phyloP scores from a whole-genome alignment of 108 stramenopile species.

The Nannochloropsis gaditana region DNA sequence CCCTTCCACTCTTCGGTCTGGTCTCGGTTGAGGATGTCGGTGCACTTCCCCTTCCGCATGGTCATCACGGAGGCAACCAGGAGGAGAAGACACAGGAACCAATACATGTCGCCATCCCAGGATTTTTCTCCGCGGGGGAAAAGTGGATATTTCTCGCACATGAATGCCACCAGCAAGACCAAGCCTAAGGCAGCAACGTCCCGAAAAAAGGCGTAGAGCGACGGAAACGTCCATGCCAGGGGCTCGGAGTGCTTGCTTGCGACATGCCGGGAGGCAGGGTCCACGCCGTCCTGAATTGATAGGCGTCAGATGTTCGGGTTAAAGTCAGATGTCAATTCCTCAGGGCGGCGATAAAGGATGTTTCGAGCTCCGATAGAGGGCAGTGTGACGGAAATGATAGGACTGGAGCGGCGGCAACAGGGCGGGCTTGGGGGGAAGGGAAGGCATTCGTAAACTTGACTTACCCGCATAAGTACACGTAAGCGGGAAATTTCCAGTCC shows the following conservation, averaged over 20 bases:
- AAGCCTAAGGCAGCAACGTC: constrained; percentile 40
- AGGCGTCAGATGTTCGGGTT: too few species aligned
- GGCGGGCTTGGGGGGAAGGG: not conserved
- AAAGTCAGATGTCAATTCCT: too few species aligned
- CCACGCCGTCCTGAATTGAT: not conserved
- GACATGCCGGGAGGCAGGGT: not conserved
- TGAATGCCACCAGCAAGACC: constrained; percentile 42
- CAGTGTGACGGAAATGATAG: not conserved
- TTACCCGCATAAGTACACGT: not conserved
- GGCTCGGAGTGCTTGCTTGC: constrained; percentile 42
- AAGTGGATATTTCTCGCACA: constrained; percentile 49
- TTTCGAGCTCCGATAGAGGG: too few species aligned
- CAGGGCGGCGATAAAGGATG: too few species aligned
- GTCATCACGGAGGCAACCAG: constrained; percentile 43
- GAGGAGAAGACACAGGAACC: constrained; percentile 50
- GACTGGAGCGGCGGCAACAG: not conserved
- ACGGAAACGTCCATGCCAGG: constrained; percentile 31
- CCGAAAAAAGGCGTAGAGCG: constrained; percentile 37
- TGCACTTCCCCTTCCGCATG: constrained; percentile 43
- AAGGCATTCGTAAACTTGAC: not conserved
- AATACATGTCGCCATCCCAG: constrained; percentile 53
- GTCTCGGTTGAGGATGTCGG: constrained; percentile 75
- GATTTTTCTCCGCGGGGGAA: constrained; percentile 50
- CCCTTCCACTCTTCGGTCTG: constrained; percentile 99
- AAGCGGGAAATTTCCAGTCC: constrained; percentile 3